Base-by-base conservation (phyloP, 2,329 filamentous ascomycete genomes). In the Colletotrichum sublineola region DNA sequence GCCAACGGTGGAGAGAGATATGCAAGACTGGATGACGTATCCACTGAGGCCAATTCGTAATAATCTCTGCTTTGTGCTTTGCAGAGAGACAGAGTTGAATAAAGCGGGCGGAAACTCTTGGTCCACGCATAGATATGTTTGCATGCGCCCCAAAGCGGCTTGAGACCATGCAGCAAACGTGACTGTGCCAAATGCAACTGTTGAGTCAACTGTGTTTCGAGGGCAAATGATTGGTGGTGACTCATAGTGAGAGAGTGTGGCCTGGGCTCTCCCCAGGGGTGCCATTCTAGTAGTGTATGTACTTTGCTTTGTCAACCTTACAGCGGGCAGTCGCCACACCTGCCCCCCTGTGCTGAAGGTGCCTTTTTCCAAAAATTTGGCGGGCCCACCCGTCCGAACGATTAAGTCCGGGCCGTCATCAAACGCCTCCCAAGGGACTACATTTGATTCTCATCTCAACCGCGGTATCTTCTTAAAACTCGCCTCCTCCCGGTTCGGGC, bases 281-380 rank as follows among this genome's bases (percentile, higher is more conserved):
- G 29, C 42, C 52, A 36, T 48, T n/a, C 56, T 72, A 20, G 24
- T 24, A 24, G 24, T 24, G 24, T 24, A 24, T 24, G 24, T 24
- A 24, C 24, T 55, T 52, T 65, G 61, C 62, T 72, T 73, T 73
- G 68, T 72, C 71, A 74, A 68, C 71, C 68, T 64, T 61, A 64
- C 56, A 73, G 67, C 31, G 68, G 56, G 24, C 53, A 58, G 24
- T 74, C 55, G 71, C 71, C 68, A 74, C 71, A 64, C 67, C 42
- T 48, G 58, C 46, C 46, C 48, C n/a, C 33, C 6, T 31, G 31
- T 18, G 18, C 52, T 5, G 14, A 44, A n/a, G 57, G 18, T 31
- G 36, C 38, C 31, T 50, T 46, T 64, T 57, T 12, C n/a, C 53
- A 55, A 65, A 50, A 65, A 33, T 72, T 48, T 61, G 60, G 67